Percentiles rank a stretch among this genome's conserved stretches.
Conservation (phyloP, 2,329 filamentous ascomycete genomes). For the Didymella glomerata region DNA sequence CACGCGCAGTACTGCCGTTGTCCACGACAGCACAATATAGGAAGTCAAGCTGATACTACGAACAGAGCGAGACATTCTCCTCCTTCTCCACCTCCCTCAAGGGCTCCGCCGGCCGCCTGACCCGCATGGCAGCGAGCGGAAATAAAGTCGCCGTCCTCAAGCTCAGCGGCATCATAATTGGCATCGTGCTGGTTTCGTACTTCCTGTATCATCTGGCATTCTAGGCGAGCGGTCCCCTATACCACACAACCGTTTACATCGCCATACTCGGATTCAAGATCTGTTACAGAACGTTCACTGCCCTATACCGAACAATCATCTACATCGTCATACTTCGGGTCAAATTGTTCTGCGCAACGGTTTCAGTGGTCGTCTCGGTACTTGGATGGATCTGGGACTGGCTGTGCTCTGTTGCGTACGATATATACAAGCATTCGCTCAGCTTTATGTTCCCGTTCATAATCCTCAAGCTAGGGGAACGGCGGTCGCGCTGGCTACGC, state of each 20-base stretch:
- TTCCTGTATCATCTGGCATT: constrained; percentile 17
- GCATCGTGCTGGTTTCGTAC: constrained; percentile 69
- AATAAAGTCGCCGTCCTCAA: constrained; percentile 93
- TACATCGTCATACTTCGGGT: neutral
- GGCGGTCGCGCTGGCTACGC: neutral
- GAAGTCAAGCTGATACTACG: no score
- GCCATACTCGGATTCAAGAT: no score
- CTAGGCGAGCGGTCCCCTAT: neutral
- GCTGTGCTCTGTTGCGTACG: neutral
- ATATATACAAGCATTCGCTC: neutral
- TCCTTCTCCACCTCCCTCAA: constrained; percentile 83
- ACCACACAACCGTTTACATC: neutral
- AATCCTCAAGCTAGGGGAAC: neutral
- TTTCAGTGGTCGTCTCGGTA: neutral
- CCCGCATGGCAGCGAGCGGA: constrained; percentile 88
- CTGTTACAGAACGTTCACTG: no score
- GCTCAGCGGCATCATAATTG: constrained; percentile 83
- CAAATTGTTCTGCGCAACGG: neutral
- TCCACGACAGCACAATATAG: no score
- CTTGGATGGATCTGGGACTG: neutral
- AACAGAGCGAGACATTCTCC: constrained; percentile 86
- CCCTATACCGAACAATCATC: neutral
- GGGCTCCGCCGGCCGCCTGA: constrained; percentile 81
- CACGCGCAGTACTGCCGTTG: no score
- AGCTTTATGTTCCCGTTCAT: no score